Evolutionary conservation across 495 filamentous ascomycete species (phyloP).

Genomic region (Penicillium odoratum): DNA sequence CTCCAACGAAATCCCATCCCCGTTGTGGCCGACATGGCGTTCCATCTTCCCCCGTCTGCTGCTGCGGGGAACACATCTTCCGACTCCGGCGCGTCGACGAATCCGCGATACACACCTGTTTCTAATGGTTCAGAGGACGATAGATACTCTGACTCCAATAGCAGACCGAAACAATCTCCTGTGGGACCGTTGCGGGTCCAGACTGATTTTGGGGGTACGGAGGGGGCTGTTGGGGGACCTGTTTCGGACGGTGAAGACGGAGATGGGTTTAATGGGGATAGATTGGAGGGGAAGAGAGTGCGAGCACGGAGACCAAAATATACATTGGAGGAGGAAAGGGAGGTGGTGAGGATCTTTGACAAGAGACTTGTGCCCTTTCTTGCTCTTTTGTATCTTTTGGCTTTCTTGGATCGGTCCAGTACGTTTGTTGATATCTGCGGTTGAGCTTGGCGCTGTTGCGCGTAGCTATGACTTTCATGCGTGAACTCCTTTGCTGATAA

Average conservation of each 20-base stretch:
- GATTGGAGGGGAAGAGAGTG: slow-evolving; percentile 24
- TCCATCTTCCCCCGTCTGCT: slow-evolving; percentile 27
- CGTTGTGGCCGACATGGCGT: slow-evolving; percentile 21
- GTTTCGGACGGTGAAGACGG: slow-evolving; percentile 29
- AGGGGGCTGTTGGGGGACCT: slow-evolving; percentile 12
- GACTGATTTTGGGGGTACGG: slow-evolving; percentile 35
- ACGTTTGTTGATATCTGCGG: slow-evolving; percentile 24
- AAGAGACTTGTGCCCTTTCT: slow-evolving; percentile 74
- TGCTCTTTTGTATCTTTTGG: slow-evolving; percentile 77
- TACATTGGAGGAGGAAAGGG: slow-evolving; percentile 71
- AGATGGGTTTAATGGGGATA: slow-evolving; percentile 33
- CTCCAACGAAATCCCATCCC: neutral
- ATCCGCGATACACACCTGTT: slow-evolving; percentile 36
- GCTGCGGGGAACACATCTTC: slow-evolving; percentile 31
- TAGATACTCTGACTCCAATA: slow-evolving; percentile 7
- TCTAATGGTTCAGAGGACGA: slow-evolving; percentile 36
- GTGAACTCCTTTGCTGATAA: neutral
- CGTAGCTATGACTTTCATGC: neutral
- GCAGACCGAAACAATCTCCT: slow-evolving; percentile 13
- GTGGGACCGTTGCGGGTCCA: slow-evolving; percentile 32
- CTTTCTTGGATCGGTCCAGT: slow-evolving; percentile 80
- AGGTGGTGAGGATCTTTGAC: slow-evolving; percentile 74
- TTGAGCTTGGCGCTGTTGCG: neutral
- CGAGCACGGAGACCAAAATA: slow-evolving; percentile 41
- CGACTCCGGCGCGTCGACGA: slow-evolving; percentile 31